Conservation (phyloP, 2,329 filamentous ascomycete species). For the Botrytis squamosa region DNA sequence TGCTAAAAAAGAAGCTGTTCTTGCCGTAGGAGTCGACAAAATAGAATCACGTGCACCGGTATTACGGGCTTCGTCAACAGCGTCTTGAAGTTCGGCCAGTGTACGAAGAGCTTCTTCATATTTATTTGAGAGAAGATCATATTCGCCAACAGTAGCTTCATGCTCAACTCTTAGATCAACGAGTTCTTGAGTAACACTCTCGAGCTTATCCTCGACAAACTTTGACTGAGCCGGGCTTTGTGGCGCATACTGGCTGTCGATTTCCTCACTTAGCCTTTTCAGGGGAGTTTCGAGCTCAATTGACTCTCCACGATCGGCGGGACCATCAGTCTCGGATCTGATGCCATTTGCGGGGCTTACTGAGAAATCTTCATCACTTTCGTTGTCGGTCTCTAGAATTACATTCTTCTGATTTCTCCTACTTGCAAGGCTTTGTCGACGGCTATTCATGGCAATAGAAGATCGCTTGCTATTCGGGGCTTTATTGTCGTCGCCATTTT, state of each 20-base stretch:
- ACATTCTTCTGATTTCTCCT: conserved; percentile 54
- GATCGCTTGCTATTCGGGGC: conserved; percentile 49
- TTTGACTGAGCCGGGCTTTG: conserved; percentile 77
- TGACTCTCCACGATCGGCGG: conserved; percentile 38
- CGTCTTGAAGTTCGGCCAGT: conserved; percentile 81
- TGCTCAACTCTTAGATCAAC: conserved; percentile 89
- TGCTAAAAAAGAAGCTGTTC: conserved; percentile 82
- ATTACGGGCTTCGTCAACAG: conserved; percentile 75
- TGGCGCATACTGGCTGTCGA: conserved; percentile 39
- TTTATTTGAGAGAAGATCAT: conserved; percentile 77
- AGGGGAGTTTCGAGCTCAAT: conserved; percentile 41
- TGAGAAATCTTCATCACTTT: conserved; percentile 29
- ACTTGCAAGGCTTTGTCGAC: conserved; percentile 53
- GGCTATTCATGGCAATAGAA: conserved; percentile 44
- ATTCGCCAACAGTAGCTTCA: conserved; percentile 77
- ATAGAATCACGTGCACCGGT: conserved; percentile 50
- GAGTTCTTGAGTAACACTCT: conserved; percentile 86
- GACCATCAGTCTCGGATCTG: conserved; percentile 37
- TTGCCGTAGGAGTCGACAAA: conserved; percentile 50
- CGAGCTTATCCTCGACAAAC: conserved; percentile 89
- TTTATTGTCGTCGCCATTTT: conserved; percentile 42
- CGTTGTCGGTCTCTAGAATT: conserved; percentile 50
- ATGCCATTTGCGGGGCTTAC: conserved; percentile 26
- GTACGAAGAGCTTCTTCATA: conserved; percentile 86
- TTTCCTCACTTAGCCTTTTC: conserved; percentile 37